These are phyloP conservation scores for Evansstolkia leycettana DNA, from an alignment of 495 filamentous ascomycete genomes.

Conservation along the genomic window DNA sequence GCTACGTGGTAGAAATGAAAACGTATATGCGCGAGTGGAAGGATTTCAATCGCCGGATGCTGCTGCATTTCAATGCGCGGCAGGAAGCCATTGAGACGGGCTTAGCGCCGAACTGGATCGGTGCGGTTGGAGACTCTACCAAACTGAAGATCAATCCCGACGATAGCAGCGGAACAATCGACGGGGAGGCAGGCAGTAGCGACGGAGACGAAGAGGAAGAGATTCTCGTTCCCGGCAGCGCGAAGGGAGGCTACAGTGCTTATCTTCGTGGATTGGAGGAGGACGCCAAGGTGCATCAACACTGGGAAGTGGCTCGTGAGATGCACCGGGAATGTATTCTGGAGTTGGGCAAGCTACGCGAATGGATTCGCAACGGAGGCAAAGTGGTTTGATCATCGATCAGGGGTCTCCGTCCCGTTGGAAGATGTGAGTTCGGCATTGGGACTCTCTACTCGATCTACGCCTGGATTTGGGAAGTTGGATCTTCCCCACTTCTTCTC, in stretches of 20 bases:
- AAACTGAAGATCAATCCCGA: slow-evolving; percentile 15
- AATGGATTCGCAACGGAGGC: slow-evolving; percentile 33
- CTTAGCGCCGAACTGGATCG: slow-evolving; percentile 44
- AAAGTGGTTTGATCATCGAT: slow-evolving; percentile 17
- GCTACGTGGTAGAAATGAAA: slow-evolving; percentile 50
- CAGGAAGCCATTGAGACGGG: slow-evolving; percentile 39
- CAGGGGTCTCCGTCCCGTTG: too few species aligned
- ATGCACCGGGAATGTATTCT: slow-evolving; percentile 48
- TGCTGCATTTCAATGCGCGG: slow-evolving; percentile 54
- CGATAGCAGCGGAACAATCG: slow-evolving; percentile 7
- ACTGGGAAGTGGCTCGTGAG: slow-evolving; percentile 54
- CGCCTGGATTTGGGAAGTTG: too few species aligned
- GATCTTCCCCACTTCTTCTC: too few species aligned
- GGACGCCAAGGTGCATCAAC: slow-evolving; percentile 46
- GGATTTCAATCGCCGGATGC: slow-evolving; percentile 49
- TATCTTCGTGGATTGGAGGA: slow-evolving; percentile 53
- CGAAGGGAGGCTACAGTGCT: slow-evolving; percentile 35
- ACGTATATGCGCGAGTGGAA: slow-evolving; percentile 61
- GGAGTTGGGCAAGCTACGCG: slow-evolving; percentile 44
- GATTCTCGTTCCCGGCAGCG: slow-evolving; percentile 13
- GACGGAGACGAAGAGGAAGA: slow-evolving; percentile 16
- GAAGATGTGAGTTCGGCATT: too few species aligned
- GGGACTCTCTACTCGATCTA: too few species aligned
- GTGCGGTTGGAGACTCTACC: slow-evolving; percentile 35
- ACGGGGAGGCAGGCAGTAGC: slow-evolving; percentile 4